Evolutionary conservation across 2,329 filamentous ascomycete species (phyloP), one percentile per base, ranked within the genome.

Genomic region (Gnomoniopsis sp.): DNA sequence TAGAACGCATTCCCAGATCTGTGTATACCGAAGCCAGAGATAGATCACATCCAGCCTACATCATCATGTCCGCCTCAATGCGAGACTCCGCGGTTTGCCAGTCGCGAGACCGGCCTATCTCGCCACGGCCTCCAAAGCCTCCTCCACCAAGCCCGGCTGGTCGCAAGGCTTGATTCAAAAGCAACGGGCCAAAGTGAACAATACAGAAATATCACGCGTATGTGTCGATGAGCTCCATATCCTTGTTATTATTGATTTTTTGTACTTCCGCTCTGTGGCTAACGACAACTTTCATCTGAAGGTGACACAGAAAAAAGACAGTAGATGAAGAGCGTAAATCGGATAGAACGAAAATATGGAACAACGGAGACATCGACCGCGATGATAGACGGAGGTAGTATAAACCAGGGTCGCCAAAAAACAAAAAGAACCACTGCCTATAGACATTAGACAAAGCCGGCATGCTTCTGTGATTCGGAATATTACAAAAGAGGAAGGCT

Each of bases 111-210:
- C 70, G 73, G 55, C 72, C 75, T 19, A 72, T 73, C 22, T 72
- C 70, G 19, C 73, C 73, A 58, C 65, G 63, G 12, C 71, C 74
- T 19, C 73, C 73, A 17, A 72, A 71, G 46, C 74, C 73, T 10
- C 73, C 74, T 21, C 73, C 73, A 10, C 59, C 56, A 11, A 61
- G 55, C 15, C 55, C 55, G 30, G 36, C 55, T 23, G 48, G 49
- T 15, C 38, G 38, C 17, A 50, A 21, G 30, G 6, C 10, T 34
- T 19, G 30, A 34, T 19, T 33, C 30, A 34, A 50, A 15, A 19
- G n/a, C 1, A 34, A 19, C 10, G n/a, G 12, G 38, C 14, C 26
- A 30, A 30, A 8, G 26, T 30, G 26, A 30, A 4, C 4, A 30
- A 30, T 30, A 8, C n/a, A n/a, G n/a, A n/a, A n/a, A n/a, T n/a